Percentiles rank a stretch among this genome's conserved stretches.
Evolutionary conservation across 2,329 filamentous ascomycete species (phyloP).

Genomic region (Xylaria arbuscula): DNA sequence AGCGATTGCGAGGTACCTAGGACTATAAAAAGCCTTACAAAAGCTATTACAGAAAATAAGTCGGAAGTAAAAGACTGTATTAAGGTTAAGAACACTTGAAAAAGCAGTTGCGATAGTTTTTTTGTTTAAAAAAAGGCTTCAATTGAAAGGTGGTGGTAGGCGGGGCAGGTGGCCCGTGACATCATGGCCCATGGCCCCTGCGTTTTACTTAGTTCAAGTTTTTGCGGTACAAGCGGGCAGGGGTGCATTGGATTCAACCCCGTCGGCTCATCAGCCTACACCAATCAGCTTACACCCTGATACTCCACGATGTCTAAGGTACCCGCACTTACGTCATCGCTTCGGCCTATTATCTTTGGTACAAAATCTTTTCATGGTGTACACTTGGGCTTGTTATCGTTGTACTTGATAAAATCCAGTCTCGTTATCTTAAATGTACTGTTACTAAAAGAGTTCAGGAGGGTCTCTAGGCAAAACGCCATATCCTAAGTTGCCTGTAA

Average conservation of each 20-base stretch:
- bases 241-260: background rate
- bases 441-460: constrained; percentile 13
- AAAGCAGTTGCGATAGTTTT: too few relatives aligned
- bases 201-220: background rate
- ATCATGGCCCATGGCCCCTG: too few relatives aligned
- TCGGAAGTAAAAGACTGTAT: too few relatives aligned
- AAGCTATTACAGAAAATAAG: too few relatives aligned
- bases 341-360: background rate
- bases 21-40: too few relatives aligned
- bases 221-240: constrained; percentile 27
- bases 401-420: background rate
- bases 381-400: background rate
- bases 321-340: constrained; percentile 18
- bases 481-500: constrained; percentile 7
- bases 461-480: background rate
- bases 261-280: background rate
- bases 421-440: background rate
- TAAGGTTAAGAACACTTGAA: too few relatives aligned
- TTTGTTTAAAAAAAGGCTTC: too few relatives aligned
- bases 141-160: too few relatives aligned
- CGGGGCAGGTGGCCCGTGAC: too few relatives aligned
- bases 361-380: background rate
- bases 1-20: too few relatives aligned
- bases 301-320: background rate
- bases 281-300: constrained; percentile 17